Base-by-base conservation (phyloP, 768 basidiomycete species). In the Russula dissimulans region DNA sequence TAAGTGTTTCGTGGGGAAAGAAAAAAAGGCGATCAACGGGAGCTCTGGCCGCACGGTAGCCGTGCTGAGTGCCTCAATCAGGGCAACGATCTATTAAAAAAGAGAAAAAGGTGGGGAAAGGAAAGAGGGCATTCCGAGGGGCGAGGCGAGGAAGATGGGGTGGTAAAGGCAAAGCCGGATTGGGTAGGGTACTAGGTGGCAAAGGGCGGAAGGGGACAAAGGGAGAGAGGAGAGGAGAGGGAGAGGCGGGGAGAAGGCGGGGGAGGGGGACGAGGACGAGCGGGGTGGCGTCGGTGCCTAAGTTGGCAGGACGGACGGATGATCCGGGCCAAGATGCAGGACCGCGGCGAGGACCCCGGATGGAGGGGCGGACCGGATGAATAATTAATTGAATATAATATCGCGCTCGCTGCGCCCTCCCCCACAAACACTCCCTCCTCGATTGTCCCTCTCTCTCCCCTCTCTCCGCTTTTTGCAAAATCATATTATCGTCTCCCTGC, bases 251-350 rank as follows among this genome's bases (percentile, higher is more conserved):
- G 26, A 18, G 26, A 14, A 42, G 36, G 22, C 5, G 31, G 29
- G 14, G 38, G n/a, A 6, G n/a, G 57, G 26, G 26, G 14, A 22
- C 7, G 39, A 14, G 39, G 39, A 4, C 39, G 51, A 57, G 53
- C 62, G 59, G 62, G 59, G 62, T 63, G 62, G 62, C 62, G 62
- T 62, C 52, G 53, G 53, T 34, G 50, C 38, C 50, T 7, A 53
- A 52, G 29, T 46, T 38, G 58, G 58, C 47, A 52, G 57, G 39
- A 29, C 4, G 15, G 26, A 61, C 48, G 53, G 62, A 60, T 61
- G 62, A 61, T 61, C 59, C 62, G 62, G 62, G 54, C 62, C 62
- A 41, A 12, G 10, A 10, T 51, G 26, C 59, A 18, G 62, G 62
- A 4, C 2, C 0, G 17, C 5, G 59, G 59, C 47, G 12, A 7